Base-by-base conservation (phyloP, 1,284 basidiomycete species). In the Puccinia novopanici region DNA sequence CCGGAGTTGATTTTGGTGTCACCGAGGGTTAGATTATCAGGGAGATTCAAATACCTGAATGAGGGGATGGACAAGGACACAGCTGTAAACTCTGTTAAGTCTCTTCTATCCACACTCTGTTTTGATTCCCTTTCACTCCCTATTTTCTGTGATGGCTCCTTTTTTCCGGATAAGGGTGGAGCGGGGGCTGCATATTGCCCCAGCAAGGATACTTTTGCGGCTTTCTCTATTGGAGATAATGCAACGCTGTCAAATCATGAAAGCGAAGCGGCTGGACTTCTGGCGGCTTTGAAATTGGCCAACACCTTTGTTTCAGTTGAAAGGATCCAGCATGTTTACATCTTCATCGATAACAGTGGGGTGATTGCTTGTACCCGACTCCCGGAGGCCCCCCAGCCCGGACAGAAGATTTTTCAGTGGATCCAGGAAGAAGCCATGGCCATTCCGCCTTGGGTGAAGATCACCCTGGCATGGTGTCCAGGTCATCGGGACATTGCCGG, bases 381-480 rank as follows among this genome's bases (percentile, higher is more conserved):
- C 19, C 45, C 65, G 6, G 4, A 17, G 27, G 22, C 37, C 2
- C 65, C 45, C 24, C 45, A 68, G 19, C 65, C 65, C 0, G 65
- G 65, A 3, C 65, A 68, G 24, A 0, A n/a, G n/a, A 22, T 68
- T 0, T 68, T 68, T 17, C 0, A 34, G 4, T 34, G 34, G 17
- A 68, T 68, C 15, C 24, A 68, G 9, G 2, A 30, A n/a, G n/a
- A n/a, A n/a, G n/a, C n/a, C n/a, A n/a, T n/a, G n/a, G n/a, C n/a
- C n/a, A n/a, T n/a, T n/a, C n/a, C n/a, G n/a, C n/a, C n/a, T n/a
- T n/a, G n/a, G n/a, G n/a, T n/a, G n/a, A n/a, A n/a, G n/a, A n/a
- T n/a, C n/a, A n/a, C n/a, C n/a, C n/a, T n/a, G n/a, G n/a, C 30
- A 15, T 68, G 65, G 34, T 68, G 65, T n/a, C 65, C 65, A 3